phyloP scores from a whole-genome alignment of 1,139 yeast species.

The Casaregolazyma lundiana region DNA sequence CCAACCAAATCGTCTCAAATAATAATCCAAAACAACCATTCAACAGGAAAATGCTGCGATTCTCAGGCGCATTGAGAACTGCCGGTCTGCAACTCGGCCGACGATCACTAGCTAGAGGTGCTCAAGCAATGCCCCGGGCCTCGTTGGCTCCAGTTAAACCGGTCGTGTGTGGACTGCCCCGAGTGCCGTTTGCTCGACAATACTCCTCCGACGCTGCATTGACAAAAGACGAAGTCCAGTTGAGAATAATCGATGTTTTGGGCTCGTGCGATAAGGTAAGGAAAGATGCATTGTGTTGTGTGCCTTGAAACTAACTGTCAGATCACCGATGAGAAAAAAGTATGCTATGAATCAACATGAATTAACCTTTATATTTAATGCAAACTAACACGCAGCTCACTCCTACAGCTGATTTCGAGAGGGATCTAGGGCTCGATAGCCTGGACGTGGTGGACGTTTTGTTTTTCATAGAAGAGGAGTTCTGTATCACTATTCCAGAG shows the following conservation, averaged over 20 bases:
- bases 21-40: conserved; percentile 1
- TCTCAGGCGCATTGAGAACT: conserved; percentile 4
- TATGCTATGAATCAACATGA: conserved; percentile 52
- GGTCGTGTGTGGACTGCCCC: background rate
- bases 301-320: background rate
- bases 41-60: conserved; percentile 4
- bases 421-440: conserved; percentile 80
- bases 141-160: conserved; percentile 1
- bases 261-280: conserved; percentile 74
- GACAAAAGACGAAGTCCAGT: conserved; percentile 47
- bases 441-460: conserved; percentile 85
- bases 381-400: conserved; percentile 28
- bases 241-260: conserved; percentile 69
- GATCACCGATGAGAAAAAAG: conserved; percentile 50
- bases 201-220: conserved; percentile 36
- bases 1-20: conserved; percentile 11
- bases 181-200: background rate
- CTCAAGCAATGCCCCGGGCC: conserved; percentile 8
- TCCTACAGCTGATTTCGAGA: conserved; percentile 58
- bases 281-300: conserved; percentile 4
- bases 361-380: conserved; percentile 34
- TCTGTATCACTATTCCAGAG: conserved; percentile 71
- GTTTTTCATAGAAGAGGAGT: conserved; percentile 79
- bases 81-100: conserved; percentile 9
- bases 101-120: conserved; percentile 5